A percentile compares a stretch with the other conserved stretches of the same genome.
These are phyloP conservation scores for Porcisia deanei DNA, from an alignment of 208 protist genomes.

Conservation along the genomic window DNA sequence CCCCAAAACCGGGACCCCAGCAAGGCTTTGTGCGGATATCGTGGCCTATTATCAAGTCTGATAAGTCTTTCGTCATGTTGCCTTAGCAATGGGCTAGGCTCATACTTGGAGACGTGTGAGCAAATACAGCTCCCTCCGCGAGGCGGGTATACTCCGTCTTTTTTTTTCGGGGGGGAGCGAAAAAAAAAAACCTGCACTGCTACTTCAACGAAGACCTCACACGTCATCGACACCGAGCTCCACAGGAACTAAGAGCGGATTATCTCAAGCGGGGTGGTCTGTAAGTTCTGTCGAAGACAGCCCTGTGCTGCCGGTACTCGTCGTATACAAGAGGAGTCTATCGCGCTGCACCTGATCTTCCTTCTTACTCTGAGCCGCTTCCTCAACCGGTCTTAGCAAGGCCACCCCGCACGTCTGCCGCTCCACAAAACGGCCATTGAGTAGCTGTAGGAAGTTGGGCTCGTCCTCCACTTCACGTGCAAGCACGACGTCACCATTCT, in stretches of 20 bases:
- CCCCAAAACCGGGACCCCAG: no score
- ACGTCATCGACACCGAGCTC: not conserved
- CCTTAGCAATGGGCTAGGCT: no score
- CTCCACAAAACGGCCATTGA: conserved; percentile 86
- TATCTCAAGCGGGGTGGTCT: not conserved
- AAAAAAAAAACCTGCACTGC: not conserved
- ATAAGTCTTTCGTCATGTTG: no score
- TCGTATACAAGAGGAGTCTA: conserved; percentile 13
- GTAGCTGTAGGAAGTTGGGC: conserved; percentile 78
- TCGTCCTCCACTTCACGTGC: conserved; percentile 67
- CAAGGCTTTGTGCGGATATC: no score
- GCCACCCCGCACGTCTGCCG: conserved; percentile 73
- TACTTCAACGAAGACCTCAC: not conserved
- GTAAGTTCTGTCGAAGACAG: not conserved
- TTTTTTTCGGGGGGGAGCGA: no score
- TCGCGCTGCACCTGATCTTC: conserved; percentile 13
- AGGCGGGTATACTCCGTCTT: no score
- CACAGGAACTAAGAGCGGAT: not conserved
- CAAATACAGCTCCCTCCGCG: no score
- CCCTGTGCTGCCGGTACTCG: not conserved
- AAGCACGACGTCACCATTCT: conserved; percentile 81
- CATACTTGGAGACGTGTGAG: no score
- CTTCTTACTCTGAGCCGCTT: conserved; percentile 34
- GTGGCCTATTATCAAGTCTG: no score
- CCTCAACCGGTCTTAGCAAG: conserved; percentile 62